Base-by-base conservation (phyloP, 2,329 filamentous ascomycete species). In the Venturia aucupariae region DNA sequence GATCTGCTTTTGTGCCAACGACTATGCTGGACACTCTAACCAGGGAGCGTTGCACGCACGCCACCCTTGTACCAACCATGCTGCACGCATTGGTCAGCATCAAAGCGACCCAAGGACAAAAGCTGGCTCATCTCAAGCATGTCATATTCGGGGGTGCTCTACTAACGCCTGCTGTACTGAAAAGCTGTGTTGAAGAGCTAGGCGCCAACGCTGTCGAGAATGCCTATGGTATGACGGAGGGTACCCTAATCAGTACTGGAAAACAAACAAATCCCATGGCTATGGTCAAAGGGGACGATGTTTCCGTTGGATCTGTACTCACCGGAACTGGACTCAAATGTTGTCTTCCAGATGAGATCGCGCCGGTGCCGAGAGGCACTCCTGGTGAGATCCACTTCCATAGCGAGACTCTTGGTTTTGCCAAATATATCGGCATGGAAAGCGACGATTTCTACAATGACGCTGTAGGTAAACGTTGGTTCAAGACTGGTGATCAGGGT, bases 191-290 rank as follows among this genome's bases (percentile, higher is more conserved):
- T 6, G 48, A 72, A 13, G 70, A 67, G 0, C 67, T 78, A 0
- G 75, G 75, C 0, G 71, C 74, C 3, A 65, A 67, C 38, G 67
- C 70, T 46, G 72, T 72, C 0, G 72, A 75, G n/a, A 74, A 77
- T 55, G 74, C 71, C 13, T 80, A 78, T 67, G 78, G 79, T 0
- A 79, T 81, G 78, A 80, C 76, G 27, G 78, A 81, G 66, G 76
- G 75, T 2, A 76, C 75, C 15, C 4, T 60, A 7, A 44, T 60
- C n/a, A 27, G 77, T 76, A 1, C 68, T 77, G 3, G 69, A 79
- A 38, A 78, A 76, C n/a, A 80, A 76, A 76, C 68, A 67, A 44
- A 71, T 70, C 63, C 68, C 62, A 46, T 75, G 73, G 66, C 68
- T 65, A 62, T 71, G 69, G 60, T 70, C 72, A 42, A 68, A 64